Evolutionary conservation across 202 grass and related monocot genomes (phyloP), one percentile per base, ranked within the genome.

Genomic region (Setaria italica): DNA sequence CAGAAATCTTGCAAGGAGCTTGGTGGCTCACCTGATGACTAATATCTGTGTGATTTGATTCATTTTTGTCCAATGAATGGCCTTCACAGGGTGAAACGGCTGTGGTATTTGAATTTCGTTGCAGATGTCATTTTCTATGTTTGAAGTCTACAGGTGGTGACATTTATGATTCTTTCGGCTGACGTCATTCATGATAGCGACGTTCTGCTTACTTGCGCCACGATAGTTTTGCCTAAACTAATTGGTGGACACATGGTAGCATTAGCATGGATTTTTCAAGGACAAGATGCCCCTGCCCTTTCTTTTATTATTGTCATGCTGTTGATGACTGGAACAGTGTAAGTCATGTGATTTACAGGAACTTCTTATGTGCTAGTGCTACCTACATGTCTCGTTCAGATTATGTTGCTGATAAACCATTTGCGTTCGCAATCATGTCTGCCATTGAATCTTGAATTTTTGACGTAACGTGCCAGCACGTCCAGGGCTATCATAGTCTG

Each of bases 401-500:
- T 45, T 80, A 42, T 32, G 20, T 20, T 70, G 45, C 67, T 41
- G 41, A 59, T 60, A 60, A 17, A n/a, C 42, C 16, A n/a, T 75
- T 32, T 60, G 15, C 32, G 7, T 2, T 43, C 14, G 17, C 53
- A 85, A 81, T 81, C 63, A 56, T 89, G 53, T 39, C 46, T 13
- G 4, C 33, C 25, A 64, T 62, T 70, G 72, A 55, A 46, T 3
- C 42, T 37, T 19, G 51, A 53, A 65, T 37, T 30, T 65, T 72
- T 58, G 39, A 65, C 20, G 57, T 74, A 65, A 59, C 56, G 43
- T 83, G 49, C 62, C 32, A 70, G 19, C 75, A 41, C 48, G 29
- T 56, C 58, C 37, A 67, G 29, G 35, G 20, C 6, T 2, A 19
- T 66, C 68, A 64, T 50, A 4, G 35, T 37, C 35, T 37, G 35